Conservation (phyloP, 1,284 basidiomycete genomes). For the Clitocybe nebularis region DNA sequence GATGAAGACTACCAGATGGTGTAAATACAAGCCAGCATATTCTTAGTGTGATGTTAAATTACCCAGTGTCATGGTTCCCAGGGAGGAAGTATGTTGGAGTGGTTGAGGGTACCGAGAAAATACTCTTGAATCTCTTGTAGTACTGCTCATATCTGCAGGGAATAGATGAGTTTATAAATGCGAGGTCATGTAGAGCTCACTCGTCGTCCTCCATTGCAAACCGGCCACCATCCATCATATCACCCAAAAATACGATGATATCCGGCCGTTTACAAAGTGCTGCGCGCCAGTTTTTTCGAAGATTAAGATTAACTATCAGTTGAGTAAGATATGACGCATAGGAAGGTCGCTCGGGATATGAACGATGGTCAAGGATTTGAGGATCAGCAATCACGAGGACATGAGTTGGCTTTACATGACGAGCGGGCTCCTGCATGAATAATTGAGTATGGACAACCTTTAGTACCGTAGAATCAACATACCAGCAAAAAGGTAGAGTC, state of each 20-base stretch:
- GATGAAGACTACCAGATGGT: conserved; percentile 47
- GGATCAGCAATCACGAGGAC: conserved; percentile 81
- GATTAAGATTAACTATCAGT: conserved; percentile 65
- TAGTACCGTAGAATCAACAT: not conserved
- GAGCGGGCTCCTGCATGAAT: too few species aligned
- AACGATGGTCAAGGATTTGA: conserved; percentile 69
- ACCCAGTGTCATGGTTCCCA: conserved; percentile 89
- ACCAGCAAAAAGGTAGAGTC: conserved; percentile 26
- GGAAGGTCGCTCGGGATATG: conserved; percentile 50
- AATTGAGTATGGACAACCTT: not conserved
- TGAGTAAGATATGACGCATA: conserved; percentile 51
- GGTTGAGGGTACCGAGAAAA: conserved; percentile 48
- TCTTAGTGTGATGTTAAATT: conserved; percentile 17
- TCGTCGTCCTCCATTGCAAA: conserved; percentile 59
- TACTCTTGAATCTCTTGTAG: conserved; percentile 59
- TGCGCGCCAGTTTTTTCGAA: conserved; percentile 80
- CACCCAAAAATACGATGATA: conserved; percentile 79
- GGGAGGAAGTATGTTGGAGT: conserved; percentile 68
- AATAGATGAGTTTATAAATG: conserved; percentile 4
- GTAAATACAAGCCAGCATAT: conserved; percentile 2
- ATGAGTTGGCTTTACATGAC: conserved; percentile 42
- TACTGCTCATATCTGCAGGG: conserved; percentile 63
- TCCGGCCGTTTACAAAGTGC: conserved; percentile 63
- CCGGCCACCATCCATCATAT: conserved; percentile 84
- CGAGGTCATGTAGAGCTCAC: conserved; percentile 35